Evolutionary conservation across 768 basidiomycete genomes (phyloP), one percentile per base, ranked within the genome.

Genomic region (Mrakia hoshinonis): DNA sequence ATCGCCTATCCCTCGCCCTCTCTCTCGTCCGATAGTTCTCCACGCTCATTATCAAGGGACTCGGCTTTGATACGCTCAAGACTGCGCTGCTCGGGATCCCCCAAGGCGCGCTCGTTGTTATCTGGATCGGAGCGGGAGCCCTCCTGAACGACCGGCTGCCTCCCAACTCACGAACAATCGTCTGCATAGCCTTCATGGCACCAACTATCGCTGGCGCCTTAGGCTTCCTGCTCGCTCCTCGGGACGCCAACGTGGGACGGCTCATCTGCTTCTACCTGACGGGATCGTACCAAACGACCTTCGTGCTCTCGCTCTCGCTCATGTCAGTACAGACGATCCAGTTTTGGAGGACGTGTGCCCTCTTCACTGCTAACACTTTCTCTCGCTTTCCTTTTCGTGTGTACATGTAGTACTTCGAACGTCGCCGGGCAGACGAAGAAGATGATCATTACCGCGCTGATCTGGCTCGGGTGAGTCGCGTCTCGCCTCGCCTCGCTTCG

Each of bases 201-300:
- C 79, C 78, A 1, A 79, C 77, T 4, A 78, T 81, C 61, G 75
- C 75, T 0, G 80, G 80, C 0, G 73, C 76, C 2, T 74, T 81
- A 4, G 79, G 80, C 0, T 79, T 81, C 75, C 72, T 80, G 11
- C 75, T 80, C 24, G 79, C 79, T 4, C 80, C 80, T 3, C 51
- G 67, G 1, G 63, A 79, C 26, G 78, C 78, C 34, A 75, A 80
- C 66, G 76, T 79, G 20, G 78, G 77, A 1, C 68, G 80, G 47
- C 67, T 80, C 24, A 79, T 79, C 70, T 78, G 78, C 74, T 79
- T 78, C 75, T 78, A 78, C 70, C 68, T 79, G 20, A 79, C 79
- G n/a, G 77, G 77, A 15, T 78, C 77, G 13, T 78, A 79, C 66
- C 78, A 80, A 67, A 68, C 76, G 7, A 76, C 77, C 18, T 80